phyloP scores from a whole-genome alignment of 2,329 filamentous ascomycete species.

The Pseudogymnoascus sp. region DNA sequence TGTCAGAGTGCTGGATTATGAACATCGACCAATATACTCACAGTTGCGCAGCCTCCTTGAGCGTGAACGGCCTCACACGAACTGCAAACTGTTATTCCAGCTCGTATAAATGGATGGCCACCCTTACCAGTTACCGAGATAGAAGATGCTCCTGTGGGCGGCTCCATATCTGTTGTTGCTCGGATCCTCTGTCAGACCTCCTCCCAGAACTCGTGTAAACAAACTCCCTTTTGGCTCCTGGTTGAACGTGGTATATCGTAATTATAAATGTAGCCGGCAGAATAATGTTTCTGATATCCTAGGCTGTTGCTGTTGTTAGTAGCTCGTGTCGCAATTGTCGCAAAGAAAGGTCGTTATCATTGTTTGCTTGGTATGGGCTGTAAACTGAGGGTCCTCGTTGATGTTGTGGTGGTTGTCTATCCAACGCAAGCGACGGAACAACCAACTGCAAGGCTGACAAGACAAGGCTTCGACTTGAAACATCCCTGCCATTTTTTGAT shows the following conservation, averaged over 20 bases:
- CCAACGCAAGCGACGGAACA: constrained; percentile 3
- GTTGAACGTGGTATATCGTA: neutral
- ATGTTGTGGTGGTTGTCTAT: constrained; percentile 4
- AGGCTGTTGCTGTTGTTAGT: neutral
- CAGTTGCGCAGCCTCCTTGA: constrained; percentile 91
- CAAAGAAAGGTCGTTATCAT: constrained; percentile 6
- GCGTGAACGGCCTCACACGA: constrained; percentile 65
- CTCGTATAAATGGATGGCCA: neutral
- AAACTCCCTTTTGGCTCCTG: neutral
- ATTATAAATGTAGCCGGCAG: neutral
- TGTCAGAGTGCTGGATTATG: constrained; percentile 15
- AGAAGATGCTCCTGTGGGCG: constrained; percentile 25
- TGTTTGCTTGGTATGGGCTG: constrained; percentile 7
- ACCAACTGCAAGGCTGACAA: neutral
- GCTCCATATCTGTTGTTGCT: constrained; percentile 7
- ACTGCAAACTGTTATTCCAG: constrained; percentile 35
- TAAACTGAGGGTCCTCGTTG: constrained; percentile 8
- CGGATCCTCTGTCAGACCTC: constrained; percentile 1
- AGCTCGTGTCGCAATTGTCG: constrained; percentile 5
- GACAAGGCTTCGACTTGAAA: neutral
- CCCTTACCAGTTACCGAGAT: constrained; percentile 29
- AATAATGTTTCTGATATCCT: neutral
- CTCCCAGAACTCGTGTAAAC: constrained; percentile 1
- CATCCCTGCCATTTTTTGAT: neutral
- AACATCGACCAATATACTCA: constrained; percentile 30